Evolutionary conservation across 2,329 filamentous ascomycete species (phyloP).

Genomic region (Xylariales sp.): DNA sequence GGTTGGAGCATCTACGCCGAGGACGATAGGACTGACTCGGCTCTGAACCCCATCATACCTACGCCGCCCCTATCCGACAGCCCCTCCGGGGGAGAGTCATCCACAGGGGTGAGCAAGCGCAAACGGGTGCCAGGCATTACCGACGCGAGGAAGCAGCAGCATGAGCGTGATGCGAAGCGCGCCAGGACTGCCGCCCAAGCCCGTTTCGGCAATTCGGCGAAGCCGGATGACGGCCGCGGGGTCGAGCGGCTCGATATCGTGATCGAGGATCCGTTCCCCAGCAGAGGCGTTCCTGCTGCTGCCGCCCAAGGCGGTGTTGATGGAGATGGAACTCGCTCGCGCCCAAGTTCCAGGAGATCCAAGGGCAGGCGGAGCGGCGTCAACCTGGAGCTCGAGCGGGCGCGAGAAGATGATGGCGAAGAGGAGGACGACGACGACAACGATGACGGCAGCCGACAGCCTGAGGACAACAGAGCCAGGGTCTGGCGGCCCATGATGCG

Average conservation of each 20-base stretch:
- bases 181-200: constrained; percentile 58
- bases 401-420: constrained; percentile 3
- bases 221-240: constrained; percentile 52
- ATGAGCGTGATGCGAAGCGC: constrained; percentile 46
- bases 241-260: constrained; percentile 58
- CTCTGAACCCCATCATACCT: constrained; percentile 48
- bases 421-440: constrained; percentile 23
- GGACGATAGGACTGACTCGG: constrained; percentile 49
- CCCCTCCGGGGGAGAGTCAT: constrained; percentile 16
- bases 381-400: constrained; percentile 15
- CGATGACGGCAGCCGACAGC: constrained; percentile 14
- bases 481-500: constrained; percentile 60
- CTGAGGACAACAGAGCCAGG: constrained; percentile 13
- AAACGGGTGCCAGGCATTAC: constrained; percentile 17
- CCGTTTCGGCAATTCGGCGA: constrained; percentile 64
- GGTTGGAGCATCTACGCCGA: constrained; percentile 78
- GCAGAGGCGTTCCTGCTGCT: constrained; percentile 1
- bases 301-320: constrained; percentile 10
- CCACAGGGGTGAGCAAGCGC: constrained; percentile 17
- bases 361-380: constrained; percentile 19
- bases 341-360: constrained; percentile 9
- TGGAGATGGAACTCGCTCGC: not conserved
- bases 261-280: constrained; percentile 54
- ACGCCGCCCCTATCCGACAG: constrained; percentile 40
- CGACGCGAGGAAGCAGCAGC: constrained; percentile 20